These are phyloP conservation scores for Globisporangium echinulatum DNA, from an alignment of 352 stramenopile species.

Conservation along the genomic window DNA sequence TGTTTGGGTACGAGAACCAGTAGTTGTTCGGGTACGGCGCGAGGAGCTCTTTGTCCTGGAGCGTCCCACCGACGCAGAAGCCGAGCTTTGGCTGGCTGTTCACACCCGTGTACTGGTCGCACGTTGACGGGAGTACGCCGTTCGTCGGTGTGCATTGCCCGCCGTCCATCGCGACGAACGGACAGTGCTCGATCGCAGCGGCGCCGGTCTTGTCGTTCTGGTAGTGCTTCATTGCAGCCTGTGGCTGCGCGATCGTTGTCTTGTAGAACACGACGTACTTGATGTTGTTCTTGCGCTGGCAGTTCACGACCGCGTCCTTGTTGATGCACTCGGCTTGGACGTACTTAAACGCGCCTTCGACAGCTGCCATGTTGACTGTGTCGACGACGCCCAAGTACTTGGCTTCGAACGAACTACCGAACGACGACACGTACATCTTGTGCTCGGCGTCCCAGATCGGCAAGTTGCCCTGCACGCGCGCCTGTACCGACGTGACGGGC, in stretches of 20 bases:
- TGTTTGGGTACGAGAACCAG: constrained; percentile 83
- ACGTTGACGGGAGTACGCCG: constrained; percentile 26
- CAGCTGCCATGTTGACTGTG: constrained; percentile 44
- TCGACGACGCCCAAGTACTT: constrained; percentile 37
- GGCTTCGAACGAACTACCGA: constrained; percentile 31
- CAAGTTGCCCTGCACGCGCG: constrained; percentile 42
- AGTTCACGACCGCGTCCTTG: constrained; percentile 24
- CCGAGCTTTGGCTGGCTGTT: constrained; percentile 37
- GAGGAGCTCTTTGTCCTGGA: constrained; percentile 34
- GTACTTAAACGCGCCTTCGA: constrained; percentile 59
- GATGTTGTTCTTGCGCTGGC: constrained; percentile 52
- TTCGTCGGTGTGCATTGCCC: constrained; percentile 41
- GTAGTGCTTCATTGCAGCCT: constrained; percentile 36
- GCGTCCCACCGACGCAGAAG: constrained; percentile 35
- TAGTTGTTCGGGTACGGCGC: constrained; percentile 74
- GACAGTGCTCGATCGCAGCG: constrained; percentile 33
- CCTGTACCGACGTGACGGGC: constrained; percentile 40
- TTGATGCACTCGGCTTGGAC: constrained; percentile 62
- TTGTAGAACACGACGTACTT: constrained; percentile 62
- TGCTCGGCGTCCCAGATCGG: constrained; percentile 31
- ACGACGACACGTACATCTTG: constrained; percentile 28
- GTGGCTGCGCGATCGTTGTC: constrained; percentile 42
- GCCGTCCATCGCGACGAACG: constrained; percentile 51
- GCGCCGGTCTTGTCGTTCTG: constrained; percentile 16
- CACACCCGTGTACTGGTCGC: constrained; percentile 48